Percentiles rank a stretch among this genome's conserved stretches.
These are phyloP conservation scores for Alopecurus myosuroides DNA, from an alignment of 176 grass and related monocot genomes.

Conservation along the genomic window DNA sequence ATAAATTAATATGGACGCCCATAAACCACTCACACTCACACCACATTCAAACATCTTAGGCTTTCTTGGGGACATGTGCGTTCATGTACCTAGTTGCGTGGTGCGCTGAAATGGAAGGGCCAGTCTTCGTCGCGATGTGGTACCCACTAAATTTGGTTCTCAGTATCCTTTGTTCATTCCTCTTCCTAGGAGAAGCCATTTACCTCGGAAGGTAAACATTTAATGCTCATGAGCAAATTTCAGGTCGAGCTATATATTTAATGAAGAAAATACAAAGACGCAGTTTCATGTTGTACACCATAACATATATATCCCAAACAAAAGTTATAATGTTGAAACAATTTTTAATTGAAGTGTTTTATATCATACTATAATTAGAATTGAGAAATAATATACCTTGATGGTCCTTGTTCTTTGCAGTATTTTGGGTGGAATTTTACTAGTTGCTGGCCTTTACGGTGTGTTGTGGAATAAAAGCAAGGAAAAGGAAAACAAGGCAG, in stretches of 20 bases:
- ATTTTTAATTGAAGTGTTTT: too few species aligned
- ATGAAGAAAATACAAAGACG: too few species aligned
- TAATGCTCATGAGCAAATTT: neutral
- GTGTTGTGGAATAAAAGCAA: slow-evolving; percentile 48
- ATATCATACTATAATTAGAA: too few species aligned
- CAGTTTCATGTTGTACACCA: too few species aligned
- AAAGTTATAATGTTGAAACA: neutral
- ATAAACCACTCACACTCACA: neutral
- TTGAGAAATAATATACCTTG: neutral
- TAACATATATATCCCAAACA: too few species aligned
- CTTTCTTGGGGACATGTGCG: slow-evolving; percentile 41
- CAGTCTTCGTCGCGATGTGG: slow-evolving; percentile 55
- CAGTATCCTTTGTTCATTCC: slow-evolving; percentile 52
- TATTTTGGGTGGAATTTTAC: slow-evolving; percentile 30
- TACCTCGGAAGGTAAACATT: slow-evolving; percentile 37
- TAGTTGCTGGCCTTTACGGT: slow-evolving; percentile 42
- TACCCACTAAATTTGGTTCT: slow-evolving; percentile 47
- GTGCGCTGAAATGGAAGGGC: slow-evolving; percentile 63
- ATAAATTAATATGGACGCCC: neutral
- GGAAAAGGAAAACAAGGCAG: neutral
- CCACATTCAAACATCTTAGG: neutral
- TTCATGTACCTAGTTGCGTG: slow-evolving; percentile 69
- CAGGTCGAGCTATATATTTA: too few species aligned
- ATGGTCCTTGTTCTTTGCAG: neutral
- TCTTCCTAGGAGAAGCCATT: slow-evolving; percentile 54